Base-by-base conservation (phyloP, 2,329 filamentous ascomycete genomes). In the Aspergillus sp. region DNA sequence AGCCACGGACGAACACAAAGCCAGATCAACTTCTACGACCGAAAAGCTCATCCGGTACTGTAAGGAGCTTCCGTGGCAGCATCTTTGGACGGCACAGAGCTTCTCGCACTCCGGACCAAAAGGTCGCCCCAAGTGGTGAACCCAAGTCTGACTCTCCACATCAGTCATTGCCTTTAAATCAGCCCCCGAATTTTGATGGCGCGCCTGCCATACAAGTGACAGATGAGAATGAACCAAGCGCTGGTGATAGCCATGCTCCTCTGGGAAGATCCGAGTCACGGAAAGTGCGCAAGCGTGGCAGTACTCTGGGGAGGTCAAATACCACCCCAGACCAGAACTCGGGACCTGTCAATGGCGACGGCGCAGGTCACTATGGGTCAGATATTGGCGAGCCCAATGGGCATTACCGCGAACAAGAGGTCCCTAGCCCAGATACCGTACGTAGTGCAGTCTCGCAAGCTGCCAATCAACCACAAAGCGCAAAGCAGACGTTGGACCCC, bases 121-220 rank as follows among this genome's bases (percentile, higher is more conserved):
- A 80, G 72, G 68, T 73, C 71, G 79, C 79, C 47, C 70, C 75
- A 56, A 64, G 66, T n/a, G 61, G 59, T 23, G 69, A 68, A n/a
- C 48, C 52, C 24, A 61, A 66, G 56, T 21, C 62, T 54, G 51
- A 61, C 41, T 60, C 66, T 40, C 56, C 65, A 14, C 62, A 66
- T 50, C 66, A 65, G 14, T 7, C 45, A 33, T 17, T 33, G 27
- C 14, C 45, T 47, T 27, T 11, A 7, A 15, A 21, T 40, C 21
- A 35, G 37, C 59, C 64, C 9, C 44, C 50, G 39, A 65, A 64
- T 24, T 59, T 68, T 3, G 70, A 76, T 54, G 82, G 86, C 45
- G 82, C 87, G 33, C 91, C 91, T 2, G 82, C 86, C 1, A 93
- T 96, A 60, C 90, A 95, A 56, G 83, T 96, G 24, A 95, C 87